Evolutionary conservation across 2,329 filamentous ascomycete species (phyloP), one percentile per base, ranked within the genome.

Genomic region (Beauveria asiatica): DNA sequence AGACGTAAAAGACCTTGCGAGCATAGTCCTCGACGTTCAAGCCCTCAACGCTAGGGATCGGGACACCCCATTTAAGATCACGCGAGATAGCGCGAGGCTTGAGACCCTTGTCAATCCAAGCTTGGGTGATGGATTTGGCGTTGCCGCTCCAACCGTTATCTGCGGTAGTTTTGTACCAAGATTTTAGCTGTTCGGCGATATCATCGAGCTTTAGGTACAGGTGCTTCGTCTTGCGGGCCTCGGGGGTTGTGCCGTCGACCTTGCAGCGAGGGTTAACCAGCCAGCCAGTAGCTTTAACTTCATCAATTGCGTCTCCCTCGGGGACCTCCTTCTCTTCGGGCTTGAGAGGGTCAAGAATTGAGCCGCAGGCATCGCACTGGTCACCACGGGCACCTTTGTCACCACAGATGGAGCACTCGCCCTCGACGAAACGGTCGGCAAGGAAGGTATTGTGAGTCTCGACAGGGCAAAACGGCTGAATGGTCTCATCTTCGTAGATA

Each of bases 231-330:
- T 89, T 84, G 65, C 87, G 83, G 55, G 85, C 83, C 33, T 93
- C 85, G 2, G 92, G 93, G 5, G 87, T 88, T 8, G 90, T 84
- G 51, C 88, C 89, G 69, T 97, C 91, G 19, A 97, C 82, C 77
- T 97, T 97, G 79, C 94, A 97, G 63, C 87, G 86, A 5, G 92
- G 92, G 68, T 93, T 92, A 70, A 90, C 87, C 62, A 95, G 78
- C 70, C 70, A 83, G 68, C 70, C 76, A 58, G 76, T 75, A 45
- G 72, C 70, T 61, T 75, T 68, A 50, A 67, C 65, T 13, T 69
- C 67, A 27, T 65, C 67, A 23, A 64, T 69, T 63, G 69, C 70
- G 44, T 64, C 71, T 46, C 61, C 70, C 44, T 67, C 74, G 54
- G 67, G 55, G 56, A 59, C 66, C 70, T 58, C 68, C 74, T 72